A percentile compares a stretch with the other conserved stretches of the same genome.
Conservation (phyloP, 352 stramenopile genomes). For the Peronosclerospora sorghi region DNA sequence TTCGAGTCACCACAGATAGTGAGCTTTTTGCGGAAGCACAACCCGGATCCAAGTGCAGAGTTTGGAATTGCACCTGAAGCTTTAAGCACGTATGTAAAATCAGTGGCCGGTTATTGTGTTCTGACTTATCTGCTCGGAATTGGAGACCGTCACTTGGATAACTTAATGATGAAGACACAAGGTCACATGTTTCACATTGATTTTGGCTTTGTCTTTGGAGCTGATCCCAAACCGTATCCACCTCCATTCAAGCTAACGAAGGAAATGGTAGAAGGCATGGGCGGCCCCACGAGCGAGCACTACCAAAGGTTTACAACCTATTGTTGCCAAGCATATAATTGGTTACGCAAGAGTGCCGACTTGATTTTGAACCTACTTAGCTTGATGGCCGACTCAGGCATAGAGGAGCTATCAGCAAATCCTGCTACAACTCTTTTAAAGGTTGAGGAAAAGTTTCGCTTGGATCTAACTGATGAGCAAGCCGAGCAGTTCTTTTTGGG, state of each 20-base stretch:
- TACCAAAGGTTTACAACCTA: slow-evolving; percentile 91
- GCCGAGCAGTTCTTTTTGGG: slow-evolving; percentile 94
- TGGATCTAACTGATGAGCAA: slow-evolving; percentile 96
- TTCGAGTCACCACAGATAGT: slow-evolving; percentile 90
- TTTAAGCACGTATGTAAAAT: slow-evolving; percentile 95
- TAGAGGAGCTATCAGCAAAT: slow-evolving; percentile 87
- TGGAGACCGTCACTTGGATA: slow-evolving; percentile 98
- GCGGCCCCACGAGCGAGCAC: slow-evolving; percentile 84
- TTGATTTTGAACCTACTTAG: slow-evolving; percentile 98
- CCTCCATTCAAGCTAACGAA: slow-evolving; percentile 97
- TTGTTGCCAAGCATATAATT: slow-evolving; percentile 89
- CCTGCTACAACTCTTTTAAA: slow-evolving; percentile 77
- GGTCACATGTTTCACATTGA: slow-evolving; percentile 99
- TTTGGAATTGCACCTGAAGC: slow-evolving; percentile 87
- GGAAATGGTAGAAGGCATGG: slow-evolving; percentile 96
- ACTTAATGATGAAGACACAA: slow-evolving; percentile 95
- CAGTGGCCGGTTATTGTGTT: slow-evolving; percentile 97
- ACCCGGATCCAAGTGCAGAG: slow-evolving; percentile 72
- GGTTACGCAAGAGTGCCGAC: slow-evolving; percentile 94
- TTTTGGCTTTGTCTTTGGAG: slow-evolving; percentile 99
- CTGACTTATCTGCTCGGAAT: slow-evolving; percentile 99
- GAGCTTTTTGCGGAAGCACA: slow-evolving; percentile 79
- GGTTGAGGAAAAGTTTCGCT: slow-evolving; percentile 93
- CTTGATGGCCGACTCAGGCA: slow-evolving; percentile 98
- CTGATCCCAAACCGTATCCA: slow-evolving; percentile 97